Evolutionary conservation across 768 basidiomycete genomes (phyloP), one percentile per base, ranked within the genome.

Genomic region (Mycena floridula): DNA sequence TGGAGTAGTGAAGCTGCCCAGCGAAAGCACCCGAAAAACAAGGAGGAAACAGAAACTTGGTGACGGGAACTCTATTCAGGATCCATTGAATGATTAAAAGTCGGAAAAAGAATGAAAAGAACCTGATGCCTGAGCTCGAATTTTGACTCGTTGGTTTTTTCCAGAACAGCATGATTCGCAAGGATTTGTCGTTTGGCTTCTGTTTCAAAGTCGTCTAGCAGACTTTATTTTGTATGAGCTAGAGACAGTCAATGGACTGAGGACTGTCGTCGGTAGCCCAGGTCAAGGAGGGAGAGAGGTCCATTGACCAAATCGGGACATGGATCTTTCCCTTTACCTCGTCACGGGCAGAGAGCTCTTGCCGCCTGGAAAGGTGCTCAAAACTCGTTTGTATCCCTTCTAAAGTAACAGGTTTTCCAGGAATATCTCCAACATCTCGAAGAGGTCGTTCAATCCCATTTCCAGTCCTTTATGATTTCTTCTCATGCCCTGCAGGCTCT

Each of bases 31-130:
- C n/a, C n/a, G n/a, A n/a, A n/a, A n/a, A n/a, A n/a, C n/a, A n/a
- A n/a, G n/a, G 89, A 84, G 7, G 96, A 96, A 13, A 98, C 82
- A 6, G 93, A 93, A 28, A 99, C 96, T 82, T 96, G 88, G 59
- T 96, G 93, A 30, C 93, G 80, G 47, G 94, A n/a, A 39, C 11
- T 90, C 89, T 92, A 54, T 13, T 4, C 18, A 32, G 22, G 15
- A 35, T n/a, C 11, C 7, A 35, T 13, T 15, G 35, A 15, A 24
- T 32, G 25, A 11, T 21, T 24, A 47, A 25, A 30, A 47, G 25
- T 1, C 37, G 8, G 23, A 25, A 11, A 3, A 46, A 21, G 25
- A 24, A 38, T 22, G 49, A 13, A 13, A 58, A 72, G 43, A 45
- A 80, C 89, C 72, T 92, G 89, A 69, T 93, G 86, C 59, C 76